Conservation (phyloP, 2,329 filamentous ascomycete species). For the Penicillium sp. region DNA sequence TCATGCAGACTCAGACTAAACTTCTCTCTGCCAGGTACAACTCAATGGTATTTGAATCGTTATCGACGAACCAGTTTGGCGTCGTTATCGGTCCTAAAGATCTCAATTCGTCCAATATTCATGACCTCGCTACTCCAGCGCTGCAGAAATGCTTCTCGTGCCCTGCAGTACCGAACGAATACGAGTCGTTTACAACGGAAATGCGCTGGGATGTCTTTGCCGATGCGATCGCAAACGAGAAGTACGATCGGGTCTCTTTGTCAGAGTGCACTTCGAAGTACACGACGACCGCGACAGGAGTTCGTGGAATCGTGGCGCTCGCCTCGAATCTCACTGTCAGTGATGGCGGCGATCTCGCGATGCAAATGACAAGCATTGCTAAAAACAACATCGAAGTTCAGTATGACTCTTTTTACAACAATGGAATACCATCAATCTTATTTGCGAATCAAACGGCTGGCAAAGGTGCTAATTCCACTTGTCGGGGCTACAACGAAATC, state of each 20-base stretch:
- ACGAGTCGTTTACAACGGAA: background rate
- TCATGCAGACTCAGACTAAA: background rate
- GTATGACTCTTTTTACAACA: background rate
- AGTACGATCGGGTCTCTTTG: background rate
- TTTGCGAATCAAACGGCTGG: background rate
- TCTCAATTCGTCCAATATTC: background rate
- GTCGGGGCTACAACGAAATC: background rate
- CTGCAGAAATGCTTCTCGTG: constrained; percentile 1
- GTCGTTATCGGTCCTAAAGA: background rate
- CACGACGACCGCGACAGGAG: background rate
- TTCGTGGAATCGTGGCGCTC: constrained; percentile 1
- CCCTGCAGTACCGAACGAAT: background rate
- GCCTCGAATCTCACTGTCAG: background rate
- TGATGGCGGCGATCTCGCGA: background rate
- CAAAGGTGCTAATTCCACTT: background rate
- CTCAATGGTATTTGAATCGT: constrained; percentile 6
- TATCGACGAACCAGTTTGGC: constrained; percentile 2
- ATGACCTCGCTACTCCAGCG: constrained; percentile 2
- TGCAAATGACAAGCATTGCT: background rate
- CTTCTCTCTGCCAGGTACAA: background rate
- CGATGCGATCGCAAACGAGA: background rate
- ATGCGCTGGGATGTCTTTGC: background rate
- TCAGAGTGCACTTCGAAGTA: background rate
- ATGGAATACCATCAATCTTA: no score
- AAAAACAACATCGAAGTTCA: background rate